Percentiles rank a stretch among this genome's conserved stretches.
phyloP scores from a whole-genome alignment of 2,329 filamentous ascomycete species.

The Zymoseptoria crescenta region DNA sequence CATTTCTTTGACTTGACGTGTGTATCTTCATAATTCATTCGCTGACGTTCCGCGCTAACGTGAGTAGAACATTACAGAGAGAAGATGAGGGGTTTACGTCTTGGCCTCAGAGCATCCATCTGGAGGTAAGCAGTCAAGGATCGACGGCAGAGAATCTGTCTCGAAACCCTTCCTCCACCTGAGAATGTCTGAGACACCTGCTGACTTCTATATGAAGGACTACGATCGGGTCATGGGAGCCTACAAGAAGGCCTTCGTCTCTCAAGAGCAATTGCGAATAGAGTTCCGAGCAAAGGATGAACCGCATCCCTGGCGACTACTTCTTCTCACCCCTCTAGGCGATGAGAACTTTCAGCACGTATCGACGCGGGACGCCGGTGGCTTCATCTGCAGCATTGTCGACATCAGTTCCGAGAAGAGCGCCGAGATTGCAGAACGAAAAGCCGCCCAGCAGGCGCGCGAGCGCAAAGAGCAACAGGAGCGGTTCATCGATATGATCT shows the following conservation, averaged over 20 bases:
- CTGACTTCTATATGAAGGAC: conserved; percentile 17
- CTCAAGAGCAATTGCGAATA: conserved; percentile 32
- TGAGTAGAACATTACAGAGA: conserved; percentile 28
- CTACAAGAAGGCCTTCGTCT: conserved; percentile 36
- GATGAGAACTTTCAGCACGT: conserved; percentile 31
- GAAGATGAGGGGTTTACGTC: conserved; percentile 35
- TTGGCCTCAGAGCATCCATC: conserved; percentile 41
- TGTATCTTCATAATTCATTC: no score
- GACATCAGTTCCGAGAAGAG: conserved; percentile 41
- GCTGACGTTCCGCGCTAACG: no score
- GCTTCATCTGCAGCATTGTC: conserved; percentile 40
- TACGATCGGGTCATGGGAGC: conserved; percentile 39
- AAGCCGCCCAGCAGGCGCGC: conserved; percentile 35
- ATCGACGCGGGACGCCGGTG: conserved; percentile 30
- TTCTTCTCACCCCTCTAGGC: conserved; percentile 36
- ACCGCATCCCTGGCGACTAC: conserved; percentile 33
- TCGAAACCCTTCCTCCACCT: no score
- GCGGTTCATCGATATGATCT: conserved; percentile 40
- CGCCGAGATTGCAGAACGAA: conserved; percentile 35
- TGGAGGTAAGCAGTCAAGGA: conserved; percentile 10
- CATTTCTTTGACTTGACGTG: conserved; percentile 38
- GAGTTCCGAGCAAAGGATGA: conserved; percentile 36
- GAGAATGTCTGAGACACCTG: no score
- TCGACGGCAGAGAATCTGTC: no score
- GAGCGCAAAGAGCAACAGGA: conserved; percentile 41